Evolutionary conservation across 1,284 basidiomycete species (phyloP), one percentile per base, ranked within the genome.

Genomic region (Hypsizygus ulmarius): DNA sequence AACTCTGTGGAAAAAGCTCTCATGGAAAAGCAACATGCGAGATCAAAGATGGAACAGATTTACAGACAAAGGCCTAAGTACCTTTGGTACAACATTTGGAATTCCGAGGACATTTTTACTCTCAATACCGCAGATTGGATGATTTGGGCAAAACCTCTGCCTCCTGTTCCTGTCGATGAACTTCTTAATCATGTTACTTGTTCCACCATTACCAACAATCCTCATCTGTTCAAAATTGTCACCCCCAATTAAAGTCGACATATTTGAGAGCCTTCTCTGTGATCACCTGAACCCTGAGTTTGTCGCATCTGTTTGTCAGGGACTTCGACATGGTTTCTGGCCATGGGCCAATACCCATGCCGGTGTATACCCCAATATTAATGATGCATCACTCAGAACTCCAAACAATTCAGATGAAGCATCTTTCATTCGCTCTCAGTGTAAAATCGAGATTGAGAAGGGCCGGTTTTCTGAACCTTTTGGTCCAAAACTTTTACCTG

Each of bases 111-210:
- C 25, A 47, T 34, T 0, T 25, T 25, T 25, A 32, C 16, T 38
- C 25, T 45, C 38, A 52, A 34, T 16, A 27, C 36, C 12, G 33
- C 40, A 4, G 33, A 37, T 15, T 48, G 40, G 46, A 27, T 39
- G 6, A 15, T 37, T 19, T 11, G 12, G 7, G 40, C 46, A 2
- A 19, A 9, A 16, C 44, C 44, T 2, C 15, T 45, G 1, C 44
- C 44, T 3, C 5, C 32, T 19, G 29, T 7, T 9, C 29, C 34
- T 10, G 1, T 5, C 33, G 37, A 11, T 4, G 36, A 45, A 30
- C 14, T 33, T 18, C 12, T 4, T 3, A 45, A 45, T 19, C 27
- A 21, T 3, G 9, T 30, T 2, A 30, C 5, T 4, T 1, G 15
- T 1, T n/a, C 10, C 5, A 39, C 44, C 0, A 19, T 39, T 7